Conservation (phyloP, 768 basidiomycete species). For the Mycena crocata region DNA sequence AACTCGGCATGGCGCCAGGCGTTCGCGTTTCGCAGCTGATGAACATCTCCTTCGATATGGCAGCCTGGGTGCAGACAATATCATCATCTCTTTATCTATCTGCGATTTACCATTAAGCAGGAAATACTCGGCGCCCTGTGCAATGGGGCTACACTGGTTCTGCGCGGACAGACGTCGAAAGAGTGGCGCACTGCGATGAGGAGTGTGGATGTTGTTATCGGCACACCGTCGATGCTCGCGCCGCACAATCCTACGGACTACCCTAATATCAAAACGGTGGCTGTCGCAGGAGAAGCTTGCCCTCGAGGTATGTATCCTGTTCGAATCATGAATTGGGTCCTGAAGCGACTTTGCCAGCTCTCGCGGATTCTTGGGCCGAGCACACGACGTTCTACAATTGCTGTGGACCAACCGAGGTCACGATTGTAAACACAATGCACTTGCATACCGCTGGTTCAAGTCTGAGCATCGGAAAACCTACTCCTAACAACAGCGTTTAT, state of each 20-base stretch:
- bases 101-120: slow-evolving; percentile 52
- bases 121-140: slow-evolving; percentile 63
- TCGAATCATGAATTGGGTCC: not conserved
- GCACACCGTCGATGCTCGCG: slow-evolving; percentile 63
- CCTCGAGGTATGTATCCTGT: slow-evolving; percentile 53
- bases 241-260: slow-evolving; percentile 63
- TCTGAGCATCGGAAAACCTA: slow-evolving; percentile 63
- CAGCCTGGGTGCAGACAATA: slow-evolving; percentile 61
- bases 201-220: slow-evolving; percentile 63
- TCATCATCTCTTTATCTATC: not conserved
- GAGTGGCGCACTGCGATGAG: slow-evolving; percentile 64
- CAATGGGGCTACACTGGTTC: slow-evolving; percentile 64
- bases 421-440: slow-evolving; percentile 69
- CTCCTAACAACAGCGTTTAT: slow-evolving; percentile 63
- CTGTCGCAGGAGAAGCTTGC: slow-evolving; percentile 69
- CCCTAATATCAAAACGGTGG: slow-evolving; percentile 64
- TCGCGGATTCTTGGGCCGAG: slow-evolving; percentile 59
- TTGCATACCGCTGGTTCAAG: slow-evolving; percentile 53
- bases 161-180: slow-evolving; percentile 61
- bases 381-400: slow-evolving; percentile 60
- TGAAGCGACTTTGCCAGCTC: slow-evolving; percentile 34
- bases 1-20: slow-evolving; percentile 68
- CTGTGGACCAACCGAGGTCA: slow-evolving; percentile 71
- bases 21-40: slow-evolving; percentile 68
- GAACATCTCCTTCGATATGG: slow-evolving; percentile 77